Evolutionary conservation across 1,139 yeast genomes (phyloP), one percentile per base, ranked within the genome.

Genomic region (Hemisphaericaspora xylanilytica): DNA sequence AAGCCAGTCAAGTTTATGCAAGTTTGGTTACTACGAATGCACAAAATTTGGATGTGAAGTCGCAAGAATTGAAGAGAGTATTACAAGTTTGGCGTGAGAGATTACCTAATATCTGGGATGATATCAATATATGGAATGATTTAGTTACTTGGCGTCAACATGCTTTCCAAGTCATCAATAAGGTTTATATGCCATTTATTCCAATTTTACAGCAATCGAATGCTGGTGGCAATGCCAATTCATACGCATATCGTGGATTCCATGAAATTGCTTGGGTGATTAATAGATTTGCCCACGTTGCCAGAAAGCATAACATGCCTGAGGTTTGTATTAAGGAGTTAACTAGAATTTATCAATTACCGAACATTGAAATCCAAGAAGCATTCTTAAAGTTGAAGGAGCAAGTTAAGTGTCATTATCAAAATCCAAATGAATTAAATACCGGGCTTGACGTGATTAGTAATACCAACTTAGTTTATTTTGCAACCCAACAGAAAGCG

Each of bases 201-300:
- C 96, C 96, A 2, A 81, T 87, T 2, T 63, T 88, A 38, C 96
- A 85, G 51, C 94, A 85, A 52, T 74, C 83, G 3, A 81, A 79
- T 47, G 78, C 83, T 20, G 83, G 80, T 39, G 76, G 78, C 13
- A 85, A 84, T 55, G 86, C 89, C 11, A 87, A 86, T 50, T 88
- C 97, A 1, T 89, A 88, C 56, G 97, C 96, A 1, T 94, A 89
- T 61, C 75, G 98, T 47, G 99, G 99, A 2, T 94, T 87, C 65
- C 99, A 94, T 59, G 99, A 94, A 63, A 89, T 92, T 58, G 98
- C 98, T 1, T 94, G 98, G 97, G 96, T 94, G 10, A 92, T 94
- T 53, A 94, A 94, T 61, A 70, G 98, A 43, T 94, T 94, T 71
- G 98, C 99, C 0, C 98, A 94, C 65, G 97, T 92, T 36, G 97